Percentiles rank a stretch among this genome's conserved stretches.
phyloP scores from a whole-genome alignment of 148 eudicot genomes.

The Nyssa sinensis region DNA sequence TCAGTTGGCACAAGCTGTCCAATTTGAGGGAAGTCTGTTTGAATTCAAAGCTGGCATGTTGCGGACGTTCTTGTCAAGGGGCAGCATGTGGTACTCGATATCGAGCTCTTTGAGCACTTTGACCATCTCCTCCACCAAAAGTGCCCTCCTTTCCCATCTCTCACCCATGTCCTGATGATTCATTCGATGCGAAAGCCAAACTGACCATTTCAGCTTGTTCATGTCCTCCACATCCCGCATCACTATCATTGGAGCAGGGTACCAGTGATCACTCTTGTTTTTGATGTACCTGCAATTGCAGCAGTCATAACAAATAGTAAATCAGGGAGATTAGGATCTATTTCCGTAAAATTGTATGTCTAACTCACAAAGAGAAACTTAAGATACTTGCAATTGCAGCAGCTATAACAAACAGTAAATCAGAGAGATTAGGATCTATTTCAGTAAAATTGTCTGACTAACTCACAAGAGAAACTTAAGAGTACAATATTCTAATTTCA shows the following conservation, averaged over 20 bases:
- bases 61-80: constrained; percentile 61
- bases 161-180: constrained; percentile 81
- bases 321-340: background rate
- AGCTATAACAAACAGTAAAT: too few relatives aligned
- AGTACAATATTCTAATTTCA: too few relatives aligned
- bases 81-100: constrained; percentile 71
- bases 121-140: constrained; percentile 71
- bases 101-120: constrained; percentile 58
- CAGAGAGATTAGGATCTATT: too few relatives aligned
- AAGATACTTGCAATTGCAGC: too few relatives aligned
- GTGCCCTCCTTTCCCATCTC: constrained; percentile 60
- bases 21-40: constrained; percentile 61
- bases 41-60: constrained; percentile 47
- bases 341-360: background rate
- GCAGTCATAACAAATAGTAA: background rate
- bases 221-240: constrained; percentile 70
- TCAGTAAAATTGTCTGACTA: too few relatives aligned
- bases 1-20: constrained; percentile 43
- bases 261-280: constrained; percentile 67
- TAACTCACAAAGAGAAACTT: background rate
- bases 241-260: constrained; percentile 61
- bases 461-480: too few relatives aligned
- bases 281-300: constrained; percentile 51
- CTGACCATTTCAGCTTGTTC: constrained; percentile 61
- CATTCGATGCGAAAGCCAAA: constrained; percentile 75